Evolutionary conservation across 331 rosid genomes (phyloP).

Genomic region (Phaseolus coccineus): DNA sequence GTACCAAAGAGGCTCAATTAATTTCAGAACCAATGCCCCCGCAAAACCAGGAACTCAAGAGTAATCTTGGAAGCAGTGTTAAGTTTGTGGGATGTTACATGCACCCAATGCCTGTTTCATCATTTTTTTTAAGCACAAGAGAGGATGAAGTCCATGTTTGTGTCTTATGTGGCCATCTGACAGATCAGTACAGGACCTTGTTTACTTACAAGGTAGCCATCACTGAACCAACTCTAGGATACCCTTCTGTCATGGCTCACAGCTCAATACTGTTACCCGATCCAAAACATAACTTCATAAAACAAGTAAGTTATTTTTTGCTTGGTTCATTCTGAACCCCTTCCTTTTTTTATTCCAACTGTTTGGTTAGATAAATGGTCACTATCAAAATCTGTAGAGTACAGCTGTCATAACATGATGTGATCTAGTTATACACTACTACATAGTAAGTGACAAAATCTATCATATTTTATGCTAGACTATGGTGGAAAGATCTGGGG

Average conservation of each 20-base stretch:
- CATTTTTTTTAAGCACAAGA: constrained; percentile 56
- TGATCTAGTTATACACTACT: background rate
- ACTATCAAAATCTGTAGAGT: constrained; percentile 24
- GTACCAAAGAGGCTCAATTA: constrained; percentile 44
- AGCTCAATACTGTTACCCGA: constrained; percentile 63
- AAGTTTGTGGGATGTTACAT: constrained; percentile 76
- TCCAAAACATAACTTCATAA: constrained; percentile 54
- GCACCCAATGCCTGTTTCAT: constrained; percentile 78
- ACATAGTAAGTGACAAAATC: background rate
- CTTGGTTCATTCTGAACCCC: constrained; percentile 17
- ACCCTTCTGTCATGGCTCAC: constrained; percentile 75
- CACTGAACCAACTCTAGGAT: constrained; percentile 62
- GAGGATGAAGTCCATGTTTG: constrained; percentile 66
- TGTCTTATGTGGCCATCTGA: constrained; percentile 67
- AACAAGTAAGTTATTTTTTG: constrained; percentile 67
- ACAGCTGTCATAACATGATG: background rate
- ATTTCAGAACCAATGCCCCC: constrained; percentile 49
- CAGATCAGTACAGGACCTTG: constrained; percentile 59
- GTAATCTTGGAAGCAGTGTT: constrained; percentile 53
- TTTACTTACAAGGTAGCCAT: constrained; percentile 68
- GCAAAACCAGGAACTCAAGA: constrained; percentile 48
- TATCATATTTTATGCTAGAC: constrained; percentile 48
- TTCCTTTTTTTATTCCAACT: background rate
- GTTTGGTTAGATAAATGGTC: constrained; percentile 25
- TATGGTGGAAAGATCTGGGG: constrained; percentile 66